A percentile compares a stretch with the other conserved stretches of the same genome.
phyloP scores from a whole-genome alignment of 352 stramenopile genomes.

The Phytophthora europaea region DNA sequence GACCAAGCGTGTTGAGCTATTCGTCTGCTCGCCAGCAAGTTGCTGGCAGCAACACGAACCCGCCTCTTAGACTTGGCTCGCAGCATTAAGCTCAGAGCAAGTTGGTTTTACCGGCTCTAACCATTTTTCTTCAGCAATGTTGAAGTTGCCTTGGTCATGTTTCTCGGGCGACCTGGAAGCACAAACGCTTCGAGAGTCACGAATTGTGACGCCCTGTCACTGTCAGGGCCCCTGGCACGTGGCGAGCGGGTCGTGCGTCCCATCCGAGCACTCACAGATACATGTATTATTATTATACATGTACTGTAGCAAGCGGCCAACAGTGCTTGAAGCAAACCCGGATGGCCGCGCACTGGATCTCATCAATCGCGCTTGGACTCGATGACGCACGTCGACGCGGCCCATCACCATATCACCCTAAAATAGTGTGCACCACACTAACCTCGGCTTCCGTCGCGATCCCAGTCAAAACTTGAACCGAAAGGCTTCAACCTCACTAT shows the following conservation, averaged over 20 bases:
- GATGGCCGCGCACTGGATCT: conserved; percentile 22
- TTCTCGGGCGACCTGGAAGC: background rate
- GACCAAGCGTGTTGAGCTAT: too few relatives aligned
- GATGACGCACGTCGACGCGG: conserved; percentile 13
- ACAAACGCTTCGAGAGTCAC: background rate
- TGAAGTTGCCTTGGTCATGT: conserved; percentile 25
- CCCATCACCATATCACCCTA: conserved; percentile 5
- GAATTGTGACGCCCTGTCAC: too few relatives aligned
- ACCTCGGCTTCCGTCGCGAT: background rate
- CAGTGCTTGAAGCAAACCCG: conserved; percentile 15
- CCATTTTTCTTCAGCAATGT: conserved; percentile 10
- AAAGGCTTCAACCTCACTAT: conserved; percentile 26
- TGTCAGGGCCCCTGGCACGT: too few relatives aligned
- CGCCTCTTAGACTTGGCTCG: too few relatives aligned
- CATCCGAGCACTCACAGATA: conserved; percentile 10
- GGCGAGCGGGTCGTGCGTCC: conserved; percentile 17
- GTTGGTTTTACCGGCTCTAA: background rate
- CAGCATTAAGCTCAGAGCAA: background rate
- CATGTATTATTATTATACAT: too few relatives aligned
- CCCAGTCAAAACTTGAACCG: conserved; percentile 9
- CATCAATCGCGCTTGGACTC: conserved; percentile 21
- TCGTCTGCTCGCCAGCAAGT: too few relatives aligned
- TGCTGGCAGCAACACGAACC: too few relatives aligned
- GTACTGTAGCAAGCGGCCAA: conserved; percentile 14
- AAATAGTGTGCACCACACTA: conserved; percentile 13